Evolutionary conservation across 805 yeast species (phyloP), one percentile per base, ranked within the genome.

Genomic region (Saturnispora dispora): DNA sequence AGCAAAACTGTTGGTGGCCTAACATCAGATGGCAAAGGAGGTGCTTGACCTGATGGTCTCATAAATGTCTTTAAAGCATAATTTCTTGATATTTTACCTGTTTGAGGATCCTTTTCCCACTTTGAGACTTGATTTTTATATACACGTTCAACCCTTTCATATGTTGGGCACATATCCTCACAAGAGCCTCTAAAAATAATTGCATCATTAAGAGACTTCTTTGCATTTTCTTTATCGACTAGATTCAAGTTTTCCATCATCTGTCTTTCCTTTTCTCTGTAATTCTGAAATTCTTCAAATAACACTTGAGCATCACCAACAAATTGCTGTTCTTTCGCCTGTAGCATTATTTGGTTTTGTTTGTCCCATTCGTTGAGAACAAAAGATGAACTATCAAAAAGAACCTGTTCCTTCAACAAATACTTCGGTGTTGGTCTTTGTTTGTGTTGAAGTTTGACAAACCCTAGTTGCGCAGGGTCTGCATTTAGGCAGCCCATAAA

Each of bases 41-140:
- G 98, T 1, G 96, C 96, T 59, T 93, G 96, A 6, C 98, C 99
- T 0, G 98, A 97, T 0, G 99, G 97, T 59, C 99, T 74, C 22
- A 95, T 85, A 63, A 93, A 93, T 1, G 96, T 95, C 67, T 93
- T 93, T 6, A 93, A 78, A 0, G 97, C 96, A 44, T 73, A 70
- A 0, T 61, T 61, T 28, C 77, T 64, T 0, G 87, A 74, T 5
- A 88, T 83, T 55, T 70, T 75, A 4, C 79, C 79, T 3, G 79
- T 73, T 0, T 70, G 69, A 2, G 82, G 78, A 54, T 84, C 88
- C 56, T 74, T 82, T 67, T 93, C 99, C 58, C 83, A 74, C 9
- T 76, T 72, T 52, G 86, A 83, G 36, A 89, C 93, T 58, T 90
- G 90, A 60, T 89, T 88, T 63, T 93, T 96, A 52, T 83, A 79